Evolutionary conservation across 768 basidiomycete genomes (phyloP), one percentile per base, ranked within the genome.

Genomic region (Russula olivacea): DNA sequence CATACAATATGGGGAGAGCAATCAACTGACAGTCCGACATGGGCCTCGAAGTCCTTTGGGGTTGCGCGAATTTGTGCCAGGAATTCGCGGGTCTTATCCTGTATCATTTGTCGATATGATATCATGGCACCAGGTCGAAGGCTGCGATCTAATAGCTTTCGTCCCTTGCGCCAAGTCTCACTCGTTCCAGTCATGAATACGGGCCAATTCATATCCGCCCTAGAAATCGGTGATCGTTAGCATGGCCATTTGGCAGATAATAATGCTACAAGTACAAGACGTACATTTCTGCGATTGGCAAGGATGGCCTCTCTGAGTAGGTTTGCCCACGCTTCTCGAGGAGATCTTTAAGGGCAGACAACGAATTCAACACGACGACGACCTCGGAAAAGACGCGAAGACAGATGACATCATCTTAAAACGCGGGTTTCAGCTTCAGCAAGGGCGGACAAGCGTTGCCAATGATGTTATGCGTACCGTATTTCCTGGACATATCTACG

Each of bases 281-380:
- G 47, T 32, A 65, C 63, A 64, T 49, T 36, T 65, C 7, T 1
- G 3, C 1, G 3, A 61, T 25, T 4, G 54, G 36, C 5, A 36
- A 10, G 2, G 2, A 0, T 11, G 49, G 23, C 32, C 55, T 55
- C 19, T 54, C 43, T 10, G 64, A 23, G 43, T 57, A 65, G 23
- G 8, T 79, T 12, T 61, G 45, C 14, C 60, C 60, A 2, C 53
- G 60, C 12, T 30, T 48, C n/a, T 61, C 60, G 1, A 61, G 23
- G 1, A 61, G 25, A 34, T 61, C 53, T 9, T 61, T 61, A 12
- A 61, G 14, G 12, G 53, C 53, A 0, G 53, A 38, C 14, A 40
- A 7, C 8, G 60, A 61, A 5, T 12, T 40, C 34, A 60, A 32
- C 4, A 55, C 25, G 5, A 61, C 7, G 14, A 48, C 12, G 2